Percentiles rank a stretch among this genome's conserved stretches.
Evolutionary conservation across 1,284 basidiomycete species (phyloP).

Genomic region (Rhodotorula sp.): DNA sequence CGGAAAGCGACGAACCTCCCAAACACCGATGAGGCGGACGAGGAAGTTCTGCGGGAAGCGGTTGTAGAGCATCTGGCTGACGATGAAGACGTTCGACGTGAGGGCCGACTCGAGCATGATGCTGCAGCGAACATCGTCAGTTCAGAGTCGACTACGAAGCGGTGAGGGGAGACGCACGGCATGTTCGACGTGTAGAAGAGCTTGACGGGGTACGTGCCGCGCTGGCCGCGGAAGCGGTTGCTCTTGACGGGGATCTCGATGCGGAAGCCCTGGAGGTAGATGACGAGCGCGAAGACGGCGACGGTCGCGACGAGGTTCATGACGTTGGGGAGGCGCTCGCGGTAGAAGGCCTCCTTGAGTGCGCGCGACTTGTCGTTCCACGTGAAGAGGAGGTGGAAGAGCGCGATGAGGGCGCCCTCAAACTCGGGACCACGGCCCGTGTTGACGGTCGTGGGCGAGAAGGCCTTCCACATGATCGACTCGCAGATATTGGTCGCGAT

Average conservation of each 20-base stretch:
- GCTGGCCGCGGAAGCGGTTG: slow-evolving; percentile 92
- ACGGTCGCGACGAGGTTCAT: slow-evolving; percentile 96
- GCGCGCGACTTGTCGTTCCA: slow-evolving; percentile 98
- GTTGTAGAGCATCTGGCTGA: slow-evolving; percentile 89
- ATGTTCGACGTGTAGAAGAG: slow-evolving; percentile 80
- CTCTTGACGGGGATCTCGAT: slow-evolving; percentile 98
- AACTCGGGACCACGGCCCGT: slow-evolving; percentile 98
- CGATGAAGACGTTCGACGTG: slow-evolving; percentile 92
- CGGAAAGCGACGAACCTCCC: slow-evolving; percentile 70
- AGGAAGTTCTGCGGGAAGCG: slow-evolving; percentile 91
- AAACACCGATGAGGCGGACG: slow-evolving; percentile 86
- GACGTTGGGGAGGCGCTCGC: slow-evolving; percentile 93
- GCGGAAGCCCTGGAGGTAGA: slow-evolving; percentile 98
- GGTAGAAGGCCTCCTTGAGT: slow-evolving; percentile 96
- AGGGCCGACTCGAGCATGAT: slow-evolving; percentile 98
- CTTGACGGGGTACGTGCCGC: slow-evolving; percentile 94
- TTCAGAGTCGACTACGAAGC: too few relatives aligned
- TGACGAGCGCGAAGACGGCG: slow-evolving; percentile 88
- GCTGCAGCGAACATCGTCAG: slow-evolving; percentile 56
- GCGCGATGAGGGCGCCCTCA: slow-evolving; percentile 90
- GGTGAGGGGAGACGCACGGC: slow-evolving; percentile 16
- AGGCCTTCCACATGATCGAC: slow-evolving; percentile 98
- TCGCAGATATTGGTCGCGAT: slow-evolving; percentile 99
- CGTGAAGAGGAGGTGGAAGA: slow-evolving; percentile 97
- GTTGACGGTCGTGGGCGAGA: slow-evolving; percentile 97